These are phyloP conservation scores for Naganishia cerealis DNA, from an alignment of 1,284 basidiomycete species.

Conservation along the genomic window DNA sequence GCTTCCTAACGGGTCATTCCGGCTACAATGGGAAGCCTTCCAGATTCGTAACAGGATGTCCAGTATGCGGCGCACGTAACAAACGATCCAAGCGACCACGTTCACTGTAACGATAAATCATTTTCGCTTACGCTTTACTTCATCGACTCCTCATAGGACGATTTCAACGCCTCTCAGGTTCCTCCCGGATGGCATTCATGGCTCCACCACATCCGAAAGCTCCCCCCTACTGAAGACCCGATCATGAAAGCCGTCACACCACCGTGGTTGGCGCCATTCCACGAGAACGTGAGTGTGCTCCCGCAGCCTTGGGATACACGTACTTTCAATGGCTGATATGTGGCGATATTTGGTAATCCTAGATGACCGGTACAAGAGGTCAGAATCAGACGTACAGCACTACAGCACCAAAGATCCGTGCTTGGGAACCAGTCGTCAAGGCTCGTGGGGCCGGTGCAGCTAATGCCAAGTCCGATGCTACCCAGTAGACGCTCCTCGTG, in stretches of 20 bases:
- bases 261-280: constrained; percentile 60
- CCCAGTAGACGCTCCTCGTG: not conserved
- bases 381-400: constrained; percentile 87
- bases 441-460: constrained; percentile 3
- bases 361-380: constrained; percentile 84
- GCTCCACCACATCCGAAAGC: constrained; percentile 83
- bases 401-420: constrained; percentile 70
- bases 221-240: constrained; percentile 72
- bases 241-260: constrained; percentile 68
- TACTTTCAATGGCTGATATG: not conserved
- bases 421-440: constrained; percentile 69
- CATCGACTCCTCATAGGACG: constrained; percentile 60
- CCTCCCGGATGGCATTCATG: constrained; percentile 86
- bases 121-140: not conserved
- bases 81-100: no score
- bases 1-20: no score
- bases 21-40: no score
- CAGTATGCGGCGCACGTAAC: no score
- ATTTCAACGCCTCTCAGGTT: constrained; percentile 83
- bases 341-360: constrained; percentile 46
- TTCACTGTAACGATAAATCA: not conserved
- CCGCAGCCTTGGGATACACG: not conserved
- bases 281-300: constrained; percentile 22
- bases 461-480: constrained; percentile 7
- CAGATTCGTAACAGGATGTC: no score